Evolutionary conservation across 78 protist species (phyloP), one percentile per base, ranked within the genome.

Genomic region (Monosiga brevicollis): DNA sequence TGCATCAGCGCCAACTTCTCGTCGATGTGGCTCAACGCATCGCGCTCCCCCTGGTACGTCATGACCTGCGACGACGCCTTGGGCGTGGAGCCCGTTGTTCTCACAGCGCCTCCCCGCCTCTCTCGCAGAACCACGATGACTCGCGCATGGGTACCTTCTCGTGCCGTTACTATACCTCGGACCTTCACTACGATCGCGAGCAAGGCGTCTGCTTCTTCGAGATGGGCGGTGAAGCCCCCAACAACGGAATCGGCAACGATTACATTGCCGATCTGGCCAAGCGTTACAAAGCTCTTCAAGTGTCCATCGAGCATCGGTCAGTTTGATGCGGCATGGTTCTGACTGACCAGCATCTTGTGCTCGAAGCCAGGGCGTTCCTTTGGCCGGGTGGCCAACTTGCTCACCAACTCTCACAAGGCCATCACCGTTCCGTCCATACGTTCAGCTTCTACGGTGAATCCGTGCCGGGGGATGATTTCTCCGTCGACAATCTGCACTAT

Each of bases 291-390:
- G 62, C 62, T 6, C 62, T 49, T 15, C 6, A 20, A 6, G 62
- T 86, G 38, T 84, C 85, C 9, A 29, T 81, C 36, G 89, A 86
- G 81, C 89, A 86, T n/a, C n/a, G n/a, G n/a, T n/a, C n/a, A n/a
- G n/a, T n/a, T n/a, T n/a, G n/a, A n/a, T n/a, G n/a, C n/a, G n/a
- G n/a, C n/a, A n/a, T n/a, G n/a, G n/a, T n/a, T n/a, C n/a, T n/a
- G n/a, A n/a, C n/a, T n/a, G n/a, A n/a, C n/a, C n/a, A n/a, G n/a
- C n/a, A n/a, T n/a, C n/a, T n/a, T n/a, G n/a, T n/a, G n/a, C n/a
- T n/a, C n/a, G n/a, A n/a, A n/a, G n/a, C n/a, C n/a, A n/a, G n/a
- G n/a, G n/a, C n/a, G n/a, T n/a, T n/a, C n/a, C n/a, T n/a, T n/a
- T n/a, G n/a, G n/a, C n/a, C n/a, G n/a, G n/a, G n/a, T n/a, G n/a